Conservation (phyloP, 805 yeast species). For the Blastobotrys americana region DNA sequence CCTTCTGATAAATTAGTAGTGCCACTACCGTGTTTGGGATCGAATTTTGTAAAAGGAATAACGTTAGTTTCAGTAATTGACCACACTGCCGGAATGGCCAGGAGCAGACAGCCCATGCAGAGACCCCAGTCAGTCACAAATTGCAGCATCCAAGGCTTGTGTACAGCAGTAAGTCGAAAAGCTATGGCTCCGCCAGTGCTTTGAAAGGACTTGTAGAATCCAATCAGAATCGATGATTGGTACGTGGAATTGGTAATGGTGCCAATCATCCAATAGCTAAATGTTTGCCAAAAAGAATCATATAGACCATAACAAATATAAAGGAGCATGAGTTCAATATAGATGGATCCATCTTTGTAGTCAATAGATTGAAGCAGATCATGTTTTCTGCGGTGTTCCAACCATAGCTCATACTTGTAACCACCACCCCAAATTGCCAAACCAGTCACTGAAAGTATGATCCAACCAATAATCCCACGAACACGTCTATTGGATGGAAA, state of each 20-base stretch:
- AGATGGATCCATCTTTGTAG: constrained; percentile 36
- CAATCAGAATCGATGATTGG: constrained; percentile 48
- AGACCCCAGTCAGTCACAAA: constrained; percentile 50
- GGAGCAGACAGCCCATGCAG: constrained; percentile 38
- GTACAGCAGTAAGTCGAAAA: constrained; percentile 48
- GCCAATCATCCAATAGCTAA: constrained; percentile 51
- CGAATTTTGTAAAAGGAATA: too few species aligned
- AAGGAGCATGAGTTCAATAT: constrained; percentile 54
- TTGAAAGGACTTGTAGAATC: constrained; percentile 54
- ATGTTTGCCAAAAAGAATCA: constrained; percentile 56
- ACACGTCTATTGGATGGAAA: constrained; percentile 34
- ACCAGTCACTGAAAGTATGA: constrained; percentile 34
- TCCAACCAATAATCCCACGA: constrained; percentile 44
- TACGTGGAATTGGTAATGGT: constrained; percentile 49
- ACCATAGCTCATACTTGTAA: constrained; percentile 37
- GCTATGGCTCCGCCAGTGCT: constrained; percentile 57
- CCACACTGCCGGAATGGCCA: constrained; percentile 43
- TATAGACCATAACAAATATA: constrained; percentile 54
- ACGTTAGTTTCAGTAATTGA: constrained; percentile 37
- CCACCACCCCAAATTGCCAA: constrained; percentile 58
- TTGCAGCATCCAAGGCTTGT: constrained; percentile 34
- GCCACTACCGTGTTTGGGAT: too few species aligned
- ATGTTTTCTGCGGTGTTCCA: constrained; percentile 8
- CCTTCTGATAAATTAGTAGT: too few species aligned
- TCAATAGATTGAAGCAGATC: constrained; percentile 32